Percentiles rank a stretch among this genome's conserved stretches.
Conservation (phyloP, 2,329 filamentous ascomycete genomes). For the Gyromitra esculenta region DNA sequence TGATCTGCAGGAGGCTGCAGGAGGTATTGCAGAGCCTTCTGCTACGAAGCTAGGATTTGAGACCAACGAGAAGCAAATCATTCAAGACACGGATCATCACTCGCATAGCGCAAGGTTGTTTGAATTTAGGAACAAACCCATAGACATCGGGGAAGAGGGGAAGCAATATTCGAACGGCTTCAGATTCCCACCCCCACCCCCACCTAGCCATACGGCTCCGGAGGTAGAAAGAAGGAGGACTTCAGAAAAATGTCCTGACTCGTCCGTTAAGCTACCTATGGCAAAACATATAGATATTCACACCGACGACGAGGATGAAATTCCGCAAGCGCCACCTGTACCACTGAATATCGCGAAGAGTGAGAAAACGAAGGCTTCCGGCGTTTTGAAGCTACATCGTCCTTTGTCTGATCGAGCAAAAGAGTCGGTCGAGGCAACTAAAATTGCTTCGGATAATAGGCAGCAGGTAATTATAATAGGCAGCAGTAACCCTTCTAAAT, state of each 20-base stretch:
- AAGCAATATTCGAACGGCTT: background rate
- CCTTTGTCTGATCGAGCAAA: background rate
- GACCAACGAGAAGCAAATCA: background rate
- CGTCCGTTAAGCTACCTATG: slow-evolving; percentile 1
- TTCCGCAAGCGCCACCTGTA: slow-evolving; percentile 38
- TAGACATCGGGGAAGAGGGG: background rate
- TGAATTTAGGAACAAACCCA: background rate
- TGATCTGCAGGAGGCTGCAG: background rate
- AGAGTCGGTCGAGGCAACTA: background rate
- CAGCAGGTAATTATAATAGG: background rate
- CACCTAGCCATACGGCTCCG: background rate
- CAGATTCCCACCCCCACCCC: background rate
- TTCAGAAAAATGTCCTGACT: background rate
- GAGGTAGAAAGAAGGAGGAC: background rate
- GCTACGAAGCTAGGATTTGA: background rate
- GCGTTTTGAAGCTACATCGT: background rate
- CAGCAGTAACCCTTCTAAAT: background rate
- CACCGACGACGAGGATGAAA: slow-evolving; percentile 38
- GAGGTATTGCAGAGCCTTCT: background rate
- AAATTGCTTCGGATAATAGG: background rate
- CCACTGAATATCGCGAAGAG: slow-evolving; percentile 19
- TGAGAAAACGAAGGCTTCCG: background rate
- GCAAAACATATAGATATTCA: slow-evolving; percentile 6
- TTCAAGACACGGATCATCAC: slow-evolving; percentile 6
- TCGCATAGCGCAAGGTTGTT: background rate